These are phyloP conservation scores for Ordospora colligata DNA, from an alignment of 371 early-diverging fungal species.

Conservation along the genomic window DNA sequence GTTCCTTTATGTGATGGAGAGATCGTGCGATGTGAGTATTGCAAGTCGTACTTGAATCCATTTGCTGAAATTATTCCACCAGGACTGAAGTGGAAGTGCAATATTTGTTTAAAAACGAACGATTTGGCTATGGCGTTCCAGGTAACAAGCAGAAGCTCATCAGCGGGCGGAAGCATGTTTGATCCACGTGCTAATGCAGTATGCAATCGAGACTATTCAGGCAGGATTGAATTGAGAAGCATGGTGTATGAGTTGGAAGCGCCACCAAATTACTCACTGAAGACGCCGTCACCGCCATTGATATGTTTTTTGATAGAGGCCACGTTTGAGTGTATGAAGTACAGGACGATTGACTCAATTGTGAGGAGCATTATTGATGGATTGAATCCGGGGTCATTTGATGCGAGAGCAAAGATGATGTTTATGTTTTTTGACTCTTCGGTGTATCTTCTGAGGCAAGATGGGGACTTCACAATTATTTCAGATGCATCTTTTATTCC, in stretches of 20 bases:
- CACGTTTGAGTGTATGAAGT: conserved; percentile 31
- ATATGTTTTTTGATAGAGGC: conserved; percentile 53
- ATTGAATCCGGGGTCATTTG: conserved; percentile 8
- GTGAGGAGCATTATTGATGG: conserved; percentile 30
- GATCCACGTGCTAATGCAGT: conserved; percentile 47
- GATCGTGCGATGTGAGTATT: conserved; percentile 51
- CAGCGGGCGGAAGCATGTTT: conserved; percentile 3
- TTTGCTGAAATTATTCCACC: conserved; percentile 60
- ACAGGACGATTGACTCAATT: conserved; percentile 11
- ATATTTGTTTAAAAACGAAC: conserved; percentile 55
- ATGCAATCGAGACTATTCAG: conserved; percentile 36
- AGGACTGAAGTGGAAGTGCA: conserved; percentile 61
- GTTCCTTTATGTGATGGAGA: conserved; percentile 26
- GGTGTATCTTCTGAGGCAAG: conserved; percentile 34
- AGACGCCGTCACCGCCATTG: conserved; percentile 27
- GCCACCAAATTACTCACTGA: conserved; percentile 31
- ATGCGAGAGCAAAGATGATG: conserved; percentile 31
- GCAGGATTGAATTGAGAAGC: conserved; percentile 30
- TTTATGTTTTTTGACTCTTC: conserved; percentile 42
- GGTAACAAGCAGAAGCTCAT: conserved; percentile 5
- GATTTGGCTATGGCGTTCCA: conserved; percentile 43
- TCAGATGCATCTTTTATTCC: conserved; percentile 28
- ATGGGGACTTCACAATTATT: conserved; percentile 12
- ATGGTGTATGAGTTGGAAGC: conserved; percentile 53
- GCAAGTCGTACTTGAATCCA: conserved; percentile 60